phyloP scores from a whole-genome alignment of 768 basidiomycete genomes.

The Hericium coralloides region DNA sequence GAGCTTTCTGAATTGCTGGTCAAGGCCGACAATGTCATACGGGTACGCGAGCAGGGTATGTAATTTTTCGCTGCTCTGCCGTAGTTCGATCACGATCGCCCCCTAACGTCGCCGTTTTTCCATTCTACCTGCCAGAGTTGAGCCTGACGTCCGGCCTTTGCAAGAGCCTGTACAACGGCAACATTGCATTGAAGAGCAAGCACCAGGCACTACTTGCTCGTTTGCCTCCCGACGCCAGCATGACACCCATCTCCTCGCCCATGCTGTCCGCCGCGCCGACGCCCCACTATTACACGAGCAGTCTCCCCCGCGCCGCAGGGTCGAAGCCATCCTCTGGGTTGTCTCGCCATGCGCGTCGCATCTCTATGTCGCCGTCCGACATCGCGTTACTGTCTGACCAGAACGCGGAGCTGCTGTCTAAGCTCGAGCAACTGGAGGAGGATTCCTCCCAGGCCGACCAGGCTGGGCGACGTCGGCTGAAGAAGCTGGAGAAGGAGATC shows the following conservation, averaged over 20 bases:
- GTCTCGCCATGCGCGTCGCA: conserved; percentile 31
- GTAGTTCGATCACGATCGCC: too few relatives aligned
- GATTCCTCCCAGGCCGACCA: conserved; percentile 62
- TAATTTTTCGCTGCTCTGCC: not conserved
- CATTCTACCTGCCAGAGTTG: conserved; percentile 38
- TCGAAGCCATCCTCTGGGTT: conserved; percentile 7
- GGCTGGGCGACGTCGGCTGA: conserved; percentile 58
- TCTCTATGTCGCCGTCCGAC: conserved; percentile 61
- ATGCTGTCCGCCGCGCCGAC: conserved; percentile 17
- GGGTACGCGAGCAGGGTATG: conserved; percentile 68
- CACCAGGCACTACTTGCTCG: conserved; percentile 66
- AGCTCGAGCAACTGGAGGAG: conserved; percentile 66
- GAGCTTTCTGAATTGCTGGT: conserved; percentile 62
- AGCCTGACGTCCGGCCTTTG: conserved; percentile 57
- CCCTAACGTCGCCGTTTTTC: too few relatives aligned
- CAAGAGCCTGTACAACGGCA: conserved; percentile 63
- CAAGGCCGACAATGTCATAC: conserved; percentile 69
- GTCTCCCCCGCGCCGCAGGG: conserved; percentile 3
- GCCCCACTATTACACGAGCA: conserved; percentile 3
- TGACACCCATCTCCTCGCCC: conserved; percentile 14
- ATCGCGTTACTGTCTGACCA: conserved; percentile 70
- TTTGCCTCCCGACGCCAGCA: conserved; percentile 29
- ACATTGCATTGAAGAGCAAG: conserved; percentile 56
- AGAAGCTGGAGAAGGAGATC: conserved; percentile 77
- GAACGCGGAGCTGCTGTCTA: conserved; percentile 70